Percentiles rank a stretch among this genome's conserved stretches.
These are phyloP conservation scores for Poronia punctata DNA, from an alignment of 495 filamentous ascomycete species.

Conservation along the genomic window DNA sequence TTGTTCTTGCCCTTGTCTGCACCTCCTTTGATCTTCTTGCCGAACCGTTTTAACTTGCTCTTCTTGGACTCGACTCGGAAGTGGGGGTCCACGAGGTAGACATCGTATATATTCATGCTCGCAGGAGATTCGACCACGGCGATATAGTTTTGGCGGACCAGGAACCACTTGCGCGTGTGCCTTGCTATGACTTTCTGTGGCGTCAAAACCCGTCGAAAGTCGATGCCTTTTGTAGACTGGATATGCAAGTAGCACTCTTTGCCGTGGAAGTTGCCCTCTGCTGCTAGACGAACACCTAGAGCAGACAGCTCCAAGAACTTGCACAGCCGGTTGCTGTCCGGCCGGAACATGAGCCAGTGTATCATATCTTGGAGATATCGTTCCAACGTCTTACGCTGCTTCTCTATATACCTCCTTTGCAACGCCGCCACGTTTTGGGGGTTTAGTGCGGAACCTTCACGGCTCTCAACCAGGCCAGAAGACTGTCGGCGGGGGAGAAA, in stretches of 20 bases:
- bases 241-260: conserved; percentile 95
- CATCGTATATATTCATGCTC: conserved; percentile 98
- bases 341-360: conserved; percentile 86
- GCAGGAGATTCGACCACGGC: conserved; percentile 97
- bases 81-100: conserved; percentile 83
- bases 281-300: conserved; percentile 87
- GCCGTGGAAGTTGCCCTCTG: conserved; percentile 93
- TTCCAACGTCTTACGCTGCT: conserved; percentile 81
- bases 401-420: conserved; percentile 46
- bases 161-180: conserved; percentile 92
- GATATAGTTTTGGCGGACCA: conserved; percentile 94
- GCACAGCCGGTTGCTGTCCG: conserved; percentile 92
- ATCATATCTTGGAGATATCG: conserved; percentile 93
- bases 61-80: conserved; percentile 75
- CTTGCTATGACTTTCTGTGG: conserved; percentile 68
- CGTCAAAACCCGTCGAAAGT: conserved; percentile 74
- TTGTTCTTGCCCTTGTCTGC: conserved; percentile 22
- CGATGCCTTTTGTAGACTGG: conserved; percentile 82
- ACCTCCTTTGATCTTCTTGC: conserved; percentile 47
- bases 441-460: conserved; percentile 17
- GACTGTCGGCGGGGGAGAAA: conserved; percentile 43
- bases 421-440: conserved; percentile 23
- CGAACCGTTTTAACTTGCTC: conserved; percentile 57
- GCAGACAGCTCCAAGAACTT: conserved; percentile 95
- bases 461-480: conserved; percentile 28